Conservation (phyloP, 345 rosid genomes). For the Pelargonium nanum region DNA sequence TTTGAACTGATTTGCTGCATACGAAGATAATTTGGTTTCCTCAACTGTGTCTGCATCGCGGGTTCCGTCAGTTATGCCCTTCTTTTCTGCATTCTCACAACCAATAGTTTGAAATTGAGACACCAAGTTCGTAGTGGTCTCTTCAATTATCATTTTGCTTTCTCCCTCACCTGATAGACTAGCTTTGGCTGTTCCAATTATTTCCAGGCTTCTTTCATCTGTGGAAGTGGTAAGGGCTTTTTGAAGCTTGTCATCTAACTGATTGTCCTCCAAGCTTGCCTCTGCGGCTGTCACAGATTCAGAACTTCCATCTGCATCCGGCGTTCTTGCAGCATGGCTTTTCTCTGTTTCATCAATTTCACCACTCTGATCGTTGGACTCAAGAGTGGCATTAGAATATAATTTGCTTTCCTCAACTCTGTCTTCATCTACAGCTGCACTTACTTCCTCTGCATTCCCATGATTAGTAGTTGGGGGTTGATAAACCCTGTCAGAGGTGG, state of each 20-base stretch:
- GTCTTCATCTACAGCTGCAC: neutral
- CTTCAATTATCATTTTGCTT: neutral
- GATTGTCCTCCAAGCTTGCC: neutral
- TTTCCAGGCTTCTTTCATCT: neutral
- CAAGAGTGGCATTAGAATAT: neutral
- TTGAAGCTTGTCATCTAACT: neutral
- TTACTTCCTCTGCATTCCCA: constrained; percentile 7
- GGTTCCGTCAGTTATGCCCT: neutral
- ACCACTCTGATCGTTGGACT: constrained; percentile 1
- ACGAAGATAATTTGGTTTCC: neutral
- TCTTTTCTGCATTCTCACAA: neutral
- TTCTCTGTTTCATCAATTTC: constrained; percentile 6
- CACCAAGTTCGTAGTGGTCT: constrained; percentile 6
- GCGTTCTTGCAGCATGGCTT: constrained; percentile 1
- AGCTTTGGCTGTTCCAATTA: neutral
- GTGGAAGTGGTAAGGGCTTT: neutral
- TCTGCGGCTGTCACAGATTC: neutral
- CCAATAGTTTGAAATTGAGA: neutral
- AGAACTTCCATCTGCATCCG: neutral
- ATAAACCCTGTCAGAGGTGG: constrained; percentile 12
- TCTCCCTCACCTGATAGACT: neutral
- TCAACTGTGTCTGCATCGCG: constrained; percentile 1
- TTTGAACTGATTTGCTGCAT: neutral
- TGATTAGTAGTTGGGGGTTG: constrained; percentile 7
- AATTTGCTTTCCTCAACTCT: constrained; percentile 8